A percentile compares a stretch with the other conserved stretches of the same genome.
Conservation (phyloP, 108 stramenopile species). For the Fistulifera solaris region DNA sequence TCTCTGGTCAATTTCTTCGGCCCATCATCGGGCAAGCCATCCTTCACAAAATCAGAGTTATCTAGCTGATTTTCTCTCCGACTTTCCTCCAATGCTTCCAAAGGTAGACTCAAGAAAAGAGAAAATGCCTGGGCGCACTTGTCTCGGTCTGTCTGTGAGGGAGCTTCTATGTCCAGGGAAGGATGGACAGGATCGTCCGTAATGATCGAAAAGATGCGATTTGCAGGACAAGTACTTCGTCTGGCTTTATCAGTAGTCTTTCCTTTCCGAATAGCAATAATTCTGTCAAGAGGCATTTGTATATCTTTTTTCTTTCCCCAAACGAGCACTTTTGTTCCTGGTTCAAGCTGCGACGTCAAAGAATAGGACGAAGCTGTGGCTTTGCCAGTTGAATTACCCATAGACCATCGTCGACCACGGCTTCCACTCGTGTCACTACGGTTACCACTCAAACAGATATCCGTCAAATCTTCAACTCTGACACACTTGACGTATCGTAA, state of each 20-base stretch:
- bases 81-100: slow-evolving; percentile 24
- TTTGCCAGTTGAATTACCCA: not conserved
- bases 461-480: slow-evolving; percentile 31
- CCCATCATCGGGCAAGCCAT: not conserved
- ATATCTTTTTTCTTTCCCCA: slow-evolving; percentile 86
- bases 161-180: slow-evolving; percentile 80
- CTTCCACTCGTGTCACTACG: not conserved
- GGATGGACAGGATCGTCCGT: slow-evolving; percentile 30
- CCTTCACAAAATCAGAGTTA: not conserved
- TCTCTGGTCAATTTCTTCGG: not conserved
- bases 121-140: slow-evolving; percentile 82
- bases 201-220: slow-evolving; percentile 51
- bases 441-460: not conserved
- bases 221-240: slow-evolving; percentile 41
- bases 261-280: slow-evolving; percentile 62
- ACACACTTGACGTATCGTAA: slow-evolving; percentile 74
- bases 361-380: not conserved
- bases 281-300: slow-evolving; percentile 44
- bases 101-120: slow-evolving; percentile 59
- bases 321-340: slow-evolving; percentile 28
- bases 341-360: not conserved
- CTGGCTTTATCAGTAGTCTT: slow-evolving; percentile 73
- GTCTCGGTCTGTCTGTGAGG: slow-evolving; percentile 74
- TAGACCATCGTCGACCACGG: not conserved
- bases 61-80: not conserved